Conservation (phyloP, 1,284 basidiomycete genomes). For the Coniferiporia weirii region DNA sequence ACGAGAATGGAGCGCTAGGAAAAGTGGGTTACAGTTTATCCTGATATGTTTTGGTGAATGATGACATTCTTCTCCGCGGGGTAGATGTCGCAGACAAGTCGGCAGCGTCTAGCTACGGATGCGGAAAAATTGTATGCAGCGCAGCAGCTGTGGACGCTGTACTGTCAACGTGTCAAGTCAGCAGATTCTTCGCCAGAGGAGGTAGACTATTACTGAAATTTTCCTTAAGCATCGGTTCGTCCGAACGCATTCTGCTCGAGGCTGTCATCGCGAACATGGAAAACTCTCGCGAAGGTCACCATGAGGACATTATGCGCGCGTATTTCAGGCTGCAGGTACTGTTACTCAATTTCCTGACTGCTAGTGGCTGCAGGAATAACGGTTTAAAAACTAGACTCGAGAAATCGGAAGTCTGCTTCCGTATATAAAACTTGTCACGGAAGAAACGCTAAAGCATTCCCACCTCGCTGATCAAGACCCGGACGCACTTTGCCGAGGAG, state of each 20-base stretch:
- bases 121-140: slow-evolving; percentile 86
- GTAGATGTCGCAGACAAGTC: slow-evolving; percentile 76
- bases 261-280: slow-evolving; percentile 63
- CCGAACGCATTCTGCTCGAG: slow-evolving; percentile 57
- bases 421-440: slow-evolving; percentile 46
- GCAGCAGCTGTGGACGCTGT: slow-evolving; percentile 78
- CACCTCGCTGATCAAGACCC: slow-evolving; percentile 19
- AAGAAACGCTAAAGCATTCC: slow-evolving; percentile 32
- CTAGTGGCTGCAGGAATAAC: neutral
- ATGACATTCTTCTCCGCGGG: slow-evolving; percentile 1
- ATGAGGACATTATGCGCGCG: slow-evolving; percentile 75
- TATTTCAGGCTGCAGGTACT: slow-evolving; percentile 78
- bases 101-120: slow-evolving; percentile 76
- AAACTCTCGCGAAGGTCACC: slow-evolving; percentile 46
- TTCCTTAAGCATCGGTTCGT: slow-evolving; percentile 37
- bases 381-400: slow-evolving; percentile 17
- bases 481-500: slow-evolving; percentile 21
- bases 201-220: neutral
- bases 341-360: neutral
- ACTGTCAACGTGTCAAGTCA: slow-evolving; percentile 69
- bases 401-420: slow-evolving; percentile 55
- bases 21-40: slow-evolving; percentile 44
- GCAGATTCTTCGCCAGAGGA: slow-evolving; percentile 23
- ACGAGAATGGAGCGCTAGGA: slow-evolving; percentile 71
- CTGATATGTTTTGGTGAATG: neutral